Conservation (phyloP, 2,329 filamentous ascomycete species). For the Fusarium sp. region DNA sequence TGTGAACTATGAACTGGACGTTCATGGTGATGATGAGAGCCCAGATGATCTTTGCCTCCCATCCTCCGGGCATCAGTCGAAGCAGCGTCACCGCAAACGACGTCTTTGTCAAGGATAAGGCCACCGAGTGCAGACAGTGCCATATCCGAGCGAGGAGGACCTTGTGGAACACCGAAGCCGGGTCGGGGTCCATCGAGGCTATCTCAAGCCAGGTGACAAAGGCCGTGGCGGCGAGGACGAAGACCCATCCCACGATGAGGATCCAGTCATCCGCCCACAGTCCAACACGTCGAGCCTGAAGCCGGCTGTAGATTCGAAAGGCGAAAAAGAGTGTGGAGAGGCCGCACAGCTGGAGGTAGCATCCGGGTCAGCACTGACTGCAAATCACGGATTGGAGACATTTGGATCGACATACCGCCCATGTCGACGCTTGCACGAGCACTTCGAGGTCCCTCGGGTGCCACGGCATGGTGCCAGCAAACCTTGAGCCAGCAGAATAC, state of each 20-base stretch:
- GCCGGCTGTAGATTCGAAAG: slow-evolving; percentile 1
- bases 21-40: not conserved
- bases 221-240: not conserved
- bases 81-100: slow-evolving; percentile 1
- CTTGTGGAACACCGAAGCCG: not conserved
- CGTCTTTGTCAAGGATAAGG: not conserved
- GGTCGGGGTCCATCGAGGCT: not conserved
- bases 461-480: not conserved
- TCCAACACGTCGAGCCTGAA: not conserved
- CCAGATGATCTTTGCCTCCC: slow-evolving; percentile 4
- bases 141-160: not conserved
- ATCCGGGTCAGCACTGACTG: too few species aligned
- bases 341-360: not conserved
- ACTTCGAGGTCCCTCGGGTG: not conserved
- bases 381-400: not conserved
- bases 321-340: slow-evolving; percentile 1
- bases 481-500: not conserved
- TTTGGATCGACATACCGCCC: not conserved
- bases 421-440: slow-evolving; percentile 1
- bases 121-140: not conserved
- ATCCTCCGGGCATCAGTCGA: slow-evolving; percentile 1
- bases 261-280: slow-evolving; percentile 1
- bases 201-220: not conserved
- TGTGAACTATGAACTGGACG: not conserved
- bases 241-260: not conserved